Evolutionary conservation across 2,329 filamentous ascomycete species (phyloP).

Genomic region (Ascocoryne sarcoides): DNA sequence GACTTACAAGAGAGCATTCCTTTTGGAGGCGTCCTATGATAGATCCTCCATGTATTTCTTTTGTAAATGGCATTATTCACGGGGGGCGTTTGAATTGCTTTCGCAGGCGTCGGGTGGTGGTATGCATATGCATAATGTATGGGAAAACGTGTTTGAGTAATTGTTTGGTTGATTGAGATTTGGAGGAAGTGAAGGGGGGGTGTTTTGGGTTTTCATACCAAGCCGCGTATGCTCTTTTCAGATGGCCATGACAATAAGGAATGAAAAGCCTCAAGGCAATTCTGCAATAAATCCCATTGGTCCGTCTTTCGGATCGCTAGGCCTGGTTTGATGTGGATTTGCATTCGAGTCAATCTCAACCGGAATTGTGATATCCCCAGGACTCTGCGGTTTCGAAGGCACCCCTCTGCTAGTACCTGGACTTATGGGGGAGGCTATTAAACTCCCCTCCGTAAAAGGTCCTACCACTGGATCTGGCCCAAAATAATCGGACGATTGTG

Average conservation of each 20-base stretch:
- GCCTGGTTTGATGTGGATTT: neutral
- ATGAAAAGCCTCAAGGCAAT: neutral
- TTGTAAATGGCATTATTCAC: no score
- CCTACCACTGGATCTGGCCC: constrained; percentile 34
- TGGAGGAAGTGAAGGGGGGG: neutral
- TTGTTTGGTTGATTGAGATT: neutral
- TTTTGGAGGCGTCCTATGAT: constrained; percentile 44
- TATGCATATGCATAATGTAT: constrained; percentile 1
- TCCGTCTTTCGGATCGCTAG: neutral
- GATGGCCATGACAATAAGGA: neutral
- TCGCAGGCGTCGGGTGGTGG: constrained; percentile 1
- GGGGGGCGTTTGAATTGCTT: neutral
- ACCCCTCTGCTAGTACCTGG: constrained; percentile 33
- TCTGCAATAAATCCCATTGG: neutral
- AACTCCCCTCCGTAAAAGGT: constrained; percentile 30
- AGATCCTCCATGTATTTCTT: neutral
- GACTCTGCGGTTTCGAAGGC: constrained; percentile 36
- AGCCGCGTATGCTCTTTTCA: no score
- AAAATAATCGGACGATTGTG: constrained; percentile 23
- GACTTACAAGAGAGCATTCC: constrained; percentile 74
- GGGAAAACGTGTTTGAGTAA: neutral
- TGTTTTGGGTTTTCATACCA: neutral
- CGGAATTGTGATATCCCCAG: constrained; percentile 41
- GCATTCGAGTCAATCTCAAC: constrained; percentile 41
- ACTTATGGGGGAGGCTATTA: constrained; percentile 21